Base-by-base conservation (phyloP, 805 yeast species). In the Priceomyces fermenticarens region DNA sequence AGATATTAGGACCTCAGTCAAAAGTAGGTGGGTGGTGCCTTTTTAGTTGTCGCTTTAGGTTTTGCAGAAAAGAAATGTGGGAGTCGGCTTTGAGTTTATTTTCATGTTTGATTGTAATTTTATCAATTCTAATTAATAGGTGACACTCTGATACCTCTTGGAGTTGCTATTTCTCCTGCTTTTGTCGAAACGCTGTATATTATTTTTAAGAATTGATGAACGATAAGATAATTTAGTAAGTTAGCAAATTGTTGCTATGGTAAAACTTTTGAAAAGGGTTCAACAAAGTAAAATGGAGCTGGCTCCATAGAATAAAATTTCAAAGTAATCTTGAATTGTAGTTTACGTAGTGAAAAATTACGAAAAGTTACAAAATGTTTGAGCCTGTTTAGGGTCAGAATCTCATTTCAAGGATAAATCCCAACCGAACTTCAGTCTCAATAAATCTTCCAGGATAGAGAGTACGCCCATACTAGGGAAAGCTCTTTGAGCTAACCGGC, bases 401-500 rank as follows among this genome's bases (percentile, higher is more conserved):
- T 41, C 38, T 40, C 48, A 46, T 36, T 8, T 44, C 38, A 31
- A 35, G 35, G 38, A 41, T 38, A 30, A 46, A 43, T 39, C 48
- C 36, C 41, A 46, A 50, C 55, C 42, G 53, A 50, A 50, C 52
- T 46, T 35, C 35, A 35, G 30, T 37, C 46, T 46, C 47, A 37
- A 38, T 51, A 30, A 20, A 41, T 57, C 47, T 58, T 23, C 55
- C 60, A 49, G 60, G 61, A 49, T 50, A 55, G 58, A 55, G 62
- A 51, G 62, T 52, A 55, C 55, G 55, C 40, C 51, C 56, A 48
- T 52, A 53, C 52, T 54, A 49, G 55, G 53, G 46, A 38, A 29
- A 27, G 12, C n/a, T 15, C 35, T 9, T 17, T 25, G 17, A 32
- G 15, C 37, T 20, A 28, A 28, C 55, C 58, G 32, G 54, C 56